phyloP scores from a whole-genome alignment of 2,329 filamentous ascomycete species.

The Aspergillus sp. region DNA sequence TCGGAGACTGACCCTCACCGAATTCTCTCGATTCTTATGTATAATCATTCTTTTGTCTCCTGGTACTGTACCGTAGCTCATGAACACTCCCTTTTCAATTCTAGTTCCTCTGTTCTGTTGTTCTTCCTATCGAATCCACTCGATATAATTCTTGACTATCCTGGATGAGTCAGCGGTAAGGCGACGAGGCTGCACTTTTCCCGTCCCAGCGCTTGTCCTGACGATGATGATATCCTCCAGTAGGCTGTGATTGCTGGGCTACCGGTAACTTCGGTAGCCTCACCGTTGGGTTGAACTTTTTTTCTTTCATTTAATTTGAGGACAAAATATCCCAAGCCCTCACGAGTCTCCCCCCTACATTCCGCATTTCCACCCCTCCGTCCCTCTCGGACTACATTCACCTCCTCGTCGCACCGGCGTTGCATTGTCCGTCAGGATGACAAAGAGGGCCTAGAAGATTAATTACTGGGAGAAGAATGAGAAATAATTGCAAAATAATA shows the following conservation, averaged over 20 bases:
- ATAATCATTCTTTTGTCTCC: too few species aligned
- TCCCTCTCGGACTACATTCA: not conserved
- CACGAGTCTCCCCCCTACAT: not conserved
- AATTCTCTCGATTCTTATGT: too few species aligned
- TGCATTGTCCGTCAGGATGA: not conserved
- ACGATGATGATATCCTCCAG: not conserved
- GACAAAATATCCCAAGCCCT: too few species aligned
- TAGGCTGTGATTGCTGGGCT: not conserved
- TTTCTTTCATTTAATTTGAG: too few species aligned
- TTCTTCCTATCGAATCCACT: too few species aligned
- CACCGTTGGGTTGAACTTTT: not conserved
- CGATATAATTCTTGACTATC: not conserved
- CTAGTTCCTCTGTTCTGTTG: too few species aligned
- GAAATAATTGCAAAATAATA: not conserved
- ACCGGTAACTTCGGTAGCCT: not conserved
- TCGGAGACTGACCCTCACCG: not conserved
- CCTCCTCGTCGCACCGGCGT: not conserved
- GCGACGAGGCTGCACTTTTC: conserved; percentile 1
- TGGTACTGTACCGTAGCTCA: too few species aligned
- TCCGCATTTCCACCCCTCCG: not conserved
- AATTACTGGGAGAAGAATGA: not conserved
- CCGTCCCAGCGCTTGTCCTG: too few species aligned
- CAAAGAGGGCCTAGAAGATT: not conserved
- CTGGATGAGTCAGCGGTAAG: conserved; percentile 1
- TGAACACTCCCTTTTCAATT: too few species aligned